Conservation (phyloP, 73 alveolate species). For the Effrenium voratum region DNA sequence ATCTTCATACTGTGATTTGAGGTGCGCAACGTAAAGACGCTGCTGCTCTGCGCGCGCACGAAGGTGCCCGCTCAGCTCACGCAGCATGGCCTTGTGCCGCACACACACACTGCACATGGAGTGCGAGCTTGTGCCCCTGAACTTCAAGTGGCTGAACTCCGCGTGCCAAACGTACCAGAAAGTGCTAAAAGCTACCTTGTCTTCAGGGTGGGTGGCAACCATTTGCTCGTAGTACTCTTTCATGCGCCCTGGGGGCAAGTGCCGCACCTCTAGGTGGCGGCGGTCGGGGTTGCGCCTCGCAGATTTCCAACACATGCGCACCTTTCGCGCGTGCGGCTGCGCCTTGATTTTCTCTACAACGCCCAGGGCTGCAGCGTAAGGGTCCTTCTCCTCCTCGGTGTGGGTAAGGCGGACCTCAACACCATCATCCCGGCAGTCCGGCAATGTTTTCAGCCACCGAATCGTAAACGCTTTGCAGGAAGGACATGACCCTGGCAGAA, state of each 20-base stretch:
- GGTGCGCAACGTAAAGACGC: not conserved
- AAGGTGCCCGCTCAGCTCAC: not conserved
- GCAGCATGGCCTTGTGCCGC: constrained; percentile 2
- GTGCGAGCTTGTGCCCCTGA: not conserved
- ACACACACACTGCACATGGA: not conserved
- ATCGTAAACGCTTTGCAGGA: not conserved
- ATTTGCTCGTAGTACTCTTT: not conserved
- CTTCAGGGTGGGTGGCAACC: not conserved
- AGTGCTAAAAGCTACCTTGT: not conserved
- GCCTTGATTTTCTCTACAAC: no score
- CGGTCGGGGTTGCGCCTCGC: not conserved
- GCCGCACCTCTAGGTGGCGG: not conserved
- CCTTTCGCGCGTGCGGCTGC: not conserved
- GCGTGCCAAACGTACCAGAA: not conserved
- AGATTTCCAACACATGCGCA: not conserved
- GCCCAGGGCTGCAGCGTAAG: not conserved
- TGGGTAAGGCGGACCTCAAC: not conserved
- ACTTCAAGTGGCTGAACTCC: not conserved
- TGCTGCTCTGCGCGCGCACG: not conserved
- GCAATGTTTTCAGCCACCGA: constrained; percentile 9
- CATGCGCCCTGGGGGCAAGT: constrained; percentile 8
- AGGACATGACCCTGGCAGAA: not conserved
- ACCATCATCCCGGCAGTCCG: not conserved
- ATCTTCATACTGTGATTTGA: not conserved
- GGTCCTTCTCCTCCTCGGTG: not conserved